Percentiles rank a stretch among this genome's conserved stretches.
Evolutionary conservation across 345 rosid species (phyloP).

Genomic region (Camelina hispida): DNA sequence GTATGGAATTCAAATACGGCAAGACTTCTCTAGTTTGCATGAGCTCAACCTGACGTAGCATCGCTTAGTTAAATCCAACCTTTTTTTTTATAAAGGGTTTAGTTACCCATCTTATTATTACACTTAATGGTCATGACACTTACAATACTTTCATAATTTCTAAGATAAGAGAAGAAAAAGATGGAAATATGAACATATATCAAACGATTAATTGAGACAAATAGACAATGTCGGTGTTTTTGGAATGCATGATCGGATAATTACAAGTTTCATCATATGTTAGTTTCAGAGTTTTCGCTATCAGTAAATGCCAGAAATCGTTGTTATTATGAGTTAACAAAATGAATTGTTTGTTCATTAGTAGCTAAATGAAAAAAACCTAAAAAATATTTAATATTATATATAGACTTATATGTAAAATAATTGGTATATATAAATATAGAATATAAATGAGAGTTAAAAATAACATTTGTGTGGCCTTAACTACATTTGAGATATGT

Average conservation of each 20-base stretch:
- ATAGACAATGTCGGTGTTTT: too few species aligned
- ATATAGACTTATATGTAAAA: neutral
- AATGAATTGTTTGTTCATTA: too few species aligned
- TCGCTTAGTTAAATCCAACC: neutral
- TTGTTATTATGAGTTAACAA: neutral
- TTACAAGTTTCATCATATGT: neutral
- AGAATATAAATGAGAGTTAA: neutral
- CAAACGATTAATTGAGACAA: too few species aligned
- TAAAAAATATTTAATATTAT: too few species aligned
- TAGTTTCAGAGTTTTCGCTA: neutral
- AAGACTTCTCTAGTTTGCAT: conserved; percentile 31
- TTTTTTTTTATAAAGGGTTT: neutral
- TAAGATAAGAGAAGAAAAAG: too few species aligned
- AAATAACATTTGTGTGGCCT: neutral
- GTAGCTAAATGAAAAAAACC: too few species aligned
- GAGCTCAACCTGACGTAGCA: conserved; percentile 37
- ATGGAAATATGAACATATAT: too few species aligned
- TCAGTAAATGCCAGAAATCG: neutral
- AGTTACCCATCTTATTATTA: neutral
- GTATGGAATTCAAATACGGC: conserved; percentile 24
- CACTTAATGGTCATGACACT: neutral
- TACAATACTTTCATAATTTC: too few species aligned
- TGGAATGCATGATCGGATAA: neutral
- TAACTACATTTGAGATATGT: neutral
- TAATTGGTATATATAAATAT: neutral